Evolutionary conservation across 2,329 filamentous ascomycete genomes (phyloP), one percentile per base, ranked within the genome.

Genomic region (Xylariaceae sp.): DNA sequence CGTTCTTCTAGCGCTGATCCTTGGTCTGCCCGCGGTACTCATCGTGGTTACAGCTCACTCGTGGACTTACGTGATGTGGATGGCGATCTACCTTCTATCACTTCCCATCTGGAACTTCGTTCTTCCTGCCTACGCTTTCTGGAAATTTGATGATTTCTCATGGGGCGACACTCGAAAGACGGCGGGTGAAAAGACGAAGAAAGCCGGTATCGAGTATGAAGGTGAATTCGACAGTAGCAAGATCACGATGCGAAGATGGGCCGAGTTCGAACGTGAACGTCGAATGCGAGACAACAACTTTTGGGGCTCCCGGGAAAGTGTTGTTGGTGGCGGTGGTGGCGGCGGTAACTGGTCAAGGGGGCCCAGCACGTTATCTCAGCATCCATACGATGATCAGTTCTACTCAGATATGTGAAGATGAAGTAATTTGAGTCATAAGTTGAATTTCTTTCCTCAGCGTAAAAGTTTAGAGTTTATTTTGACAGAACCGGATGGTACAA

Each of bases 71-170:
- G 87, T 99, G 35, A 75, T 89, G 36, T 99, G 94, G 94, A 97
- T 99, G 94, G 71, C 94, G 36, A 94, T 97, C 73, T 99, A 99
- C 73, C 84, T 99, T 15, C 48, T 92, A 39, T 96, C 94, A 1
- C 84, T 99, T 1, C 95, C 95, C 0, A 83, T 99, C 53, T 99
- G 94, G 94, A 99, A 99, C 74, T 96, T 99, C 71, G 81, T 99
- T 30, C 85, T 99, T 7, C 94, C 94, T 0, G 84, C 85, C 6
- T 99, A 99, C 70, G 89, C 94, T 3, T 99, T 93, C 80, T 99
- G 94, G 94, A 97, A 99, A 77, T 99, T 99, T 71, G 94, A 99
- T 72, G 94, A 99, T 77, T 99, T 99, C 80, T 96, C 90, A 52
- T 99, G 94, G 94, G 94, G 94, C 67, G 95, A 99, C 60, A 99